These are phyloP conservation scores for Omphalea diandra DNA, from an alignment of 441 rosid species.

Conservation along the genomic window DNA sequence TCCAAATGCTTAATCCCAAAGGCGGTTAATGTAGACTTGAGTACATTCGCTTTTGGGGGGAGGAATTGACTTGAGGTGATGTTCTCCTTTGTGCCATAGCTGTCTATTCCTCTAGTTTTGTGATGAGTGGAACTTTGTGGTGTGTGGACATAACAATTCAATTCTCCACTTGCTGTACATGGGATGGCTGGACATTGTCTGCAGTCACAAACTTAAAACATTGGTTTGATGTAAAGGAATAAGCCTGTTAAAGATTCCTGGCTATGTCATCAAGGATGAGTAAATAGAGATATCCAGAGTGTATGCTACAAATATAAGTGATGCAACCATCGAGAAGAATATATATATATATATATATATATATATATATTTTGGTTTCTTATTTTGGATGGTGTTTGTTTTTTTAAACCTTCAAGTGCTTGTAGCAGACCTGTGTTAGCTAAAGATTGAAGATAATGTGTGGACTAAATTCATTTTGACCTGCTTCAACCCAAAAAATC, in stretches of 20 bases:
- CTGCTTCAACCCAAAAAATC: not conserved
- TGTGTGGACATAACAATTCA: not conserved
- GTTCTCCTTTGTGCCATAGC: not conserved
- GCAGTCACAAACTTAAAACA: not conserved
- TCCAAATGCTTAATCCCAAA: slow-evolving; percentile 4
- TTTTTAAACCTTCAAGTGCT: no score
- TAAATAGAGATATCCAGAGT: not conserved
- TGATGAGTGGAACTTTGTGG: not conserved
- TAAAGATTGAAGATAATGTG: not conserved
- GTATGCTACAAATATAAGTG: not conserved
- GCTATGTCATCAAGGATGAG: slow-evolving; percentile 5
- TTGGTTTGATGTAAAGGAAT: not conserved
- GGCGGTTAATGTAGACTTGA: slow-evolving; percentile 4
- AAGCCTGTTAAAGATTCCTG: no score
- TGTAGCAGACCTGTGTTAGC: not conserved
- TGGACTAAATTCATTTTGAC: not conserved
- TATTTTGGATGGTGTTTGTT: no score
- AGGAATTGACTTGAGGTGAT: not conserved
- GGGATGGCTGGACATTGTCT: slow-evolving; percentile 3
- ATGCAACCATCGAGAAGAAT: no score
- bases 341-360: no score
- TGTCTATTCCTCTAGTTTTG: not conserved
- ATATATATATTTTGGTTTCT: no score
- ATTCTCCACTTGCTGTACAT: not conserved
- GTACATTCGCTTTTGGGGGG: not conserved